Evolutionary conservation across 73 alveolate species (phyloP), one percentile per base, ranked within the genome.

Genomic region (Symbiodinium pilosum): DNA sequence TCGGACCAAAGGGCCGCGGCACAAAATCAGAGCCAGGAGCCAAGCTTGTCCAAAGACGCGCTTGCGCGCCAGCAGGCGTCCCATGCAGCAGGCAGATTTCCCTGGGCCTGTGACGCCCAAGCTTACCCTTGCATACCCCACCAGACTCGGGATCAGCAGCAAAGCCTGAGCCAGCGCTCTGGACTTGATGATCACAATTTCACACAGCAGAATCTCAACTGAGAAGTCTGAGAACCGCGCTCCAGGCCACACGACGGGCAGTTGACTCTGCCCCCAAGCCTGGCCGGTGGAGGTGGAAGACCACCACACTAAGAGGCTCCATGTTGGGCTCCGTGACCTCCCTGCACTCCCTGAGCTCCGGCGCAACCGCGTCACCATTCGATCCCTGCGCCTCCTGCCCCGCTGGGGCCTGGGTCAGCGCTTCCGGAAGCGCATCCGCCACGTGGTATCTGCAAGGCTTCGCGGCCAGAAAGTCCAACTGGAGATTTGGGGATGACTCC

Each of bases 361-460:
- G n/a, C n/a, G n/a, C n/a, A n/a, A n/a, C n/a, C n/a, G n/a, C n/a
- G n/a, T n/a, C n/a, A n/a, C n/a, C n/a, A n/a, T n/a, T n/a, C n/a
- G n/a, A n/a, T n/a, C n/a, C n/a, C n/a, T n/a, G n/a, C n/a, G n/a
- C n/a, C n/a, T n/a, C n/a, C n/a, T n/a, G n/a, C n/a, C n/a, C n/a
- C n/a, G n/a, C n/a, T n/a, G n/a, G n/a, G n/a, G n/a, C n/a, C n/a
- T n/a, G n/a, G n/a, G n/a, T n/a, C n/a, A n/a, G n/a, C n/a, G n/a
- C n/a, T n/a, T n/a, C n/a, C n/a, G n/a, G n/a, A n/a, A n/a, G n/a
- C n/a, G n/a, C n/a, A n/a, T n/a, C 92, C 43, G 28, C 9, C 18
- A 47, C 42, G 51, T 85, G 93, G 32, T 86, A 86, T 51, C 30
- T 86, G 81, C 93, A 86, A 40, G 32, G 59, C 93, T 86, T 86